Conservation (phyloP, 345 rosid species). For the Mercurialis annua region DNA sequence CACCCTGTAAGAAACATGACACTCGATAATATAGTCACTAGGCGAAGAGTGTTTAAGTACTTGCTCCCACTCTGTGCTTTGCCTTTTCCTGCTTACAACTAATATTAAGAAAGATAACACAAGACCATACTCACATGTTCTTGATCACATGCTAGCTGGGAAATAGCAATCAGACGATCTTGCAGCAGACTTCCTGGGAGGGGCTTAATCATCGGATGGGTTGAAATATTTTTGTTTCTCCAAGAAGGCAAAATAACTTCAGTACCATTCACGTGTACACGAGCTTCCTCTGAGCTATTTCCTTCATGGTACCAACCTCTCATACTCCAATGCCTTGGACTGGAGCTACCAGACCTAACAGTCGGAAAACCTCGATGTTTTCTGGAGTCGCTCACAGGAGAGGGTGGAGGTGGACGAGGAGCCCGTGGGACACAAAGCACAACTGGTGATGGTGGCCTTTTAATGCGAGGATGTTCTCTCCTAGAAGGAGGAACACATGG, state of each 20-base stretch:
- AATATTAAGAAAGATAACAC: neutral
- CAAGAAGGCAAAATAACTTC: constrained; percentile 96
- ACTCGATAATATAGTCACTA: constrained; percentile 2
- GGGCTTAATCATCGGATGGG: constrained; percentile 79
- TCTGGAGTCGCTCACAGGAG: constrained; percentile 84
- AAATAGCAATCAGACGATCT: constrained; percentile 82
- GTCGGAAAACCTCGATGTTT: constrained; percentile 86
- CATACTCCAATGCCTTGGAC: constrained; percentile 97
- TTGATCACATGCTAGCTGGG: constrained; percentile 89
- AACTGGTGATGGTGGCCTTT: constrained; percentile 95
- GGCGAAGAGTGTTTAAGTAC: neutral
- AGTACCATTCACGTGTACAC: constrained; percentile 63
- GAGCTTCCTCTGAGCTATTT: constrained; percentile 63
- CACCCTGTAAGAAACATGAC: constrained; percentile 10
- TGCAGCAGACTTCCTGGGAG: constrained; percentile 77
- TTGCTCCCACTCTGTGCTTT: neutral
- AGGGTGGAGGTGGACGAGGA: constrained; percentile 91
- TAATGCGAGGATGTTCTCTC: constrained; percentile 79
- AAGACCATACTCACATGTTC: constrained; percentile 66
- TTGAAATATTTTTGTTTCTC: constrained; percentile 79
- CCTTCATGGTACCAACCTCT: constrained; percentile 83
- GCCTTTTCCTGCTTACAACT: neutral
- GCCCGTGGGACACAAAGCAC: constrained; percentile 96
- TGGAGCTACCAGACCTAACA: constrained; percentile 99
- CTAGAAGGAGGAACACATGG: constrained; percentile 74